These are phyloP conservation scores for Cynanchum wilfordii DNA, from an alignment of 257 asterid species.

Conservation along the genomic window DNA sequence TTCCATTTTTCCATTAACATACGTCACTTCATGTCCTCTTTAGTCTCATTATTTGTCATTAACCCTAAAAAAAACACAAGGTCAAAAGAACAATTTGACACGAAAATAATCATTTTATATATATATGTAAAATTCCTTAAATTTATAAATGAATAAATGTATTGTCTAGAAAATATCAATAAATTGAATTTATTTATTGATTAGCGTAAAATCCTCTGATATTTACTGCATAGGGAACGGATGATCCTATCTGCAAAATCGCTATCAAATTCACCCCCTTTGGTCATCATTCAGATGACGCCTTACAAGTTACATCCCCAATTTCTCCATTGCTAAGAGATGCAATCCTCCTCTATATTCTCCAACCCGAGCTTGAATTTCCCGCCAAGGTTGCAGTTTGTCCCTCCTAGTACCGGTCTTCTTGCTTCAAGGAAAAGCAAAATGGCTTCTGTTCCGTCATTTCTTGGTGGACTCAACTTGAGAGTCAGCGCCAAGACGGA, in stretches of 20 bases:
- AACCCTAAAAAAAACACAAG: background rate
- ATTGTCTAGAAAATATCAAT: too few relatives aligned
- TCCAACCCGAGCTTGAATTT: slow-evolving; percentile 32
- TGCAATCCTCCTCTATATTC: slow-evolving; percentile 43
- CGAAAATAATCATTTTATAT: background rate
- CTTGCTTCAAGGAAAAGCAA: slow-evolving; percentile 24
- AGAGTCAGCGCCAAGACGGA: slow-evolving; percentile 33
- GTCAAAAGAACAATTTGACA: background rate
- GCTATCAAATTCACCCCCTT: background rate
- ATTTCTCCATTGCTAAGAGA: slow-evolving; percentile 20
- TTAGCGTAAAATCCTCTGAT: too few relatives aligned
- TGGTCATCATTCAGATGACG: background rate
- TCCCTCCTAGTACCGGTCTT: slow-evolving; percentile 25
- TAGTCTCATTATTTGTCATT: background rate
- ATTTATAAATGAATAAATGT: too few relatives aligned
- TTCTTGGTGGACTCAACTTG: slow-evolving; percentile 33
- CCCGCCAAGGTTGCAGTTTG: slow-evolving; percentile 29
- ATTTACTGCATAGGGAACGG: too few relatives aligned
- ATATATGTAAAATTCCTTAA: too few relatives aligned
- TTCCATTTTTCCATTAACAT: background rate
- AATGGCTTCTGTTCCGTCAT: slow-evolving; percentile 37
- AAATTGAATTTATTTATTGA: too few relatives aligned
- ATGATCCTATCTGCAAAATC: background rate
- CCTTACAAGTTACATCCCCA: background rate
- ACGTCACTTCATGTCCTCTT: background rate